Evolutionary conservation across 83 land plant genomes (phyloP).

Genomic region (Picea abies): DNA sequence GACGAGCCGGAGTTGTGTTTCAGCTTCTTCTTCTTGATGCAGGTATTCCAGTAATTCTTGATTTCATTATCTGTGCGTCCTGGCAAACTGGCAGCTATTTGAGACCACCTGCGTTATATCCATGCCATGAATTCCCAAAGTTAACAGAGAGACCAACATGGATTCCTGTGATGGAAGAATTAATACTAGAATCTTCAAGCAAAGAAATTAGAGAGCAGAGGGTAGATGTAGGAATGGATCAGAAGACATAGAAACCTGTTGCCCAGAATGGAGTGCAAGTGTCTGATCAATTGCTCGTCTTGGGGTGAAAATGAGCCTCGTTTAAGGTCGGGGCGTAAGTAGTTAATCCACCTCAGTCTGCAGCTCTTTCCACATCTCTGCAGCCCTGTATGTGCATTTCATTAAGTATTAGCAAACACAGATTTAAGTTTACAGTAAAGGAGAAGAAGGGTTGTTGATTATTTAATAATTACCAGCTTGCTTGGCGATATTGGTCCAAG

Average conservation of each 20-base stretch:
- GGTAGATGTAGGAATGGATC: too few relatives aligned
- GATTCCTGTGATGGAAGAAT: too few relatives aligned
- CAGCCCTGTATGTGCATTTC: background rate
- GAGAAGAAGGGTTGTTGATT: too few relatives aligned
- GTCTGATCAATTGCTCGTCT: conserved; percentile 37
- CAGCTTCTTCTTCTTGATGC: conserved; percentile 24
- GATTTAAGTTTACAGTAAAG: too few relatives aligned
- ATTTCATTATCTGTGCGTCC: conserved; percentile 19
- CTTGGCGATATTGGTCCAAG: conserved; percentile 54
- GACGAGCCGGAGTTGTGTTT: too few relatives aligned
- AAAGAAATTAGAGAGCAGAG: too few relatives aligned
- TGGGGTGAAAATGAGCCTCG: conserved; percentile 22
- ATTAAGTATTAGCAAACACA: too few relatives aligned
- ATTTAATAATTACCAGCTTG: conserved; percentile 35
- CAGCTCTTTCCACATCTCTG: conserved; percentile 4
- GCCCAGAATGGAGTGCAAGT: conserved; percentile 31
- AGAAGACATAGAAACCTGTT: conserved; percentile 23
- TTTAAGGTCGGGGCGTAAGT: background rate
- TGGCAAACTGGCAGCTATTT: conserved; percentile 27
- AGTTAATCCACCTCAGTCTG: background rate
- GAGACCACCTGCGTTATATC: conserved; percentile 26
- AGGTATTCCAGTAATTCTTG: conserved; percentile 32
- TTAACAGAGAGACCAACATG: too few relatives aligned
- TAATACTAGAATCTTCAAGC: too few relatives aligned
- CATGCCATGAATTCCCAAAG: too few relatives aligned